These are phyloP conservation scores for Kwoniella shivajii DNA, from an alignment of 1,284 basidiomycete species.

Conservation along the genomic window DNA sequence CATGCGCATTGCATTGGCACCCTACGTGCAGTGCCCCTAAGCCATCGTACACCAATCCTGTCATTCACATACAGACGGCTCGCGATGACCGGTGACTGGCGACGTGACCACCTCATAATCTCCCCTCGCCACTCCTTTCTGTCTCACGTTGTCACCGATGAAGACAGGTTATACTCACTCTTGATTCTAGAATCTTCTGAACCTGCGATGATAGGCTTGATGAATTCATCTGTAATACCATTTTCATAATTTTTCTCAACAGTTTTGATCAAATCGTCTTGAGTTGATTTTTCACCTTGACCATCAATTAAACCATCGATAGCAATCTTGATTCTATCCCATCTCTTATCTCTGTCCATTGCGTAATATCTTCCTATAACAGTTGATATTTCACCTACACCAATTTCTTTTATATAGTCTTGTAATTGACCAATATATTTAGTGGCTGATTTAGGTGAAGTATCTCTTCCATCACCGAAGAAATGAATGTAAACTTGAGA, in stretches of 20 bases:
- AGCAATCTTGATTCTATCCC: conserved; percentile 86
- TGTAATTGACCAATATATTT: conserved; percentile 73
- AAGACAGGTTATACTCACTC: conserved; percentile 57
- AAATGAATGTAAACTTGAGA: conserved; percentile 86
- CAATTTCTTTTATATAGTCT: conserved; percentile 73
- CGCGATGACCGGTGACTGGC: too few species aligned
- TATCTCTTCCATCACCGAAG: conserved; percentile 83
- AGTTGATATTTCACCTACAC: conserved; percentile 67
- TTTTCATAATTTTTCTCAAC: conserved; percentile 75
- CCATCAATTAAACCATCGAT: conserved; percentile 78
- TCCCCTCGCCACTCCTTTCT: not conserved
- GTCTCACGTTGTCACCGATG: not conserved
- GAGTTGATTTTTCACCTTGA: conserved; percentile 63
- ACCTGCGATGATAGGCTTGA: conserved; percentile 87
- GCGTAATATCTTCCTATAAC: conserved; percentile 87
- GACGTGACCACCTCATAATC: not conserved
- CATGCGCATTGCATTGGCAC: too few species aligned
- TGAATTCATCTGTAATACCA: conserved; percentile 85
- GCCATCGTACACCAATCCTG: not conserved
- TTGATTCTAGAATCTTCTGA: conserved; percentile 77
- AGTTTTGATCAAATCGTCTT: conserved; percentile 64
- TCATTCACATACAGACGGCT: too few species aligned
- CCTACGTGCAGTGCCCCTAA: not conserved
- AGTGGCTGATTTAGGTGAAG: conserved; percentile 75
- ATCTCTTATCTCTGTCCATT: conserved; percentile 93